Percentiles rank a stretch among this genome's conserved stretches.
Conservation (phyloP, 1,284 basidiomycete genomes). For the Abortiporus biennis region DNA sequence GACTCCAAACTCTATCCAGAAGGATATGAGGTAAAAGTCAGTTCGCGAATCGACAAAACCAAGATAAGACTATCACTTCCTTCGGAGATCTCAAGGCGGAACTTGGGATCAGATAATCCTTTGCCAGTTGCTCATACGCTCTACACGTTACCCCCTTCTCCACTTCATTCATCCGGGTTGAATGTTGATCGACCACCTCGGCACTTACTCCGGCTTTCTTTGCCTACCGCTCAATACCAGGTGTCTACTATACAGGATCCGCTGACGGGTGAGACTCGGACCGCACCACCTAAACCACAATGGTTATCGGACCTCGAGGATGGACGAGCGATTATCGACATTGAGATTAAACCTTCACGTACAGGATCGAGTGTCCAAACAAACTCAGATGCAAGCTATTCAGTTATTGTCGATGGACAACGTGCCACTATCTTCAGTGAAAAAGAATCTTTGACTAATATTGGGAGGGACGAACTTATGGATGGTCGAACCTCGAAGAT, state of each 20-base stretch:
- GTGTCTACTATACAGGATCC: slow-evolving; percentile 74
- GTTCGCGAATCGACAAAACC: slow-evolving; percentile 36
- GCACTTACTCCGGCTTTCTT: slow-evolving; percentile 67
- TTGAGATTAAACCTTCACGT: slow-evolving; percentile 45
- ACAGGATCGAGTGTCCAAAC: slow-evolving; percentile 14
- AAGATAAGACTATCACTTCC: slow-evolving; percentile 20
- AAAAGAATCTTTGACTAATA: slow-evolving; percentile 62
- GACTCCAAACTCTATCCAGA: slow-evolving; percentile 71
- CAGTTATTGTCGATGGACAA: slow-evolving; percentile 52
- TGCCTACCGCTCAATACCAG: slow-evolving; percentile 82
- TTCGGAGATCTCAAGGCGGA: slow-evolving; percentile 11
- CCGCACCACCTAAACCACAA: slow-evolving; percentile 59
- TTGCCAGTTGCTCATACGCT: slow-evolving; percentile 52
- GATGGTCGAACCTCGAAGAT: slow-evolving; percentile 60
- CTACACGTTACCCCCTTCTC: slow-evolving; percentile 71
- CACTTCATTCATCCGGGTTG: slow-evolving; percentile 70
- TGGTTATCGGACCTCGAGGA: slow-evolving; percentile 74
- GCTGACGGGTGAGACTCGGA: slow-evolving; percentile 64
- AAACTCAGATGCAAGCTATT: slow-evolving; percentile 8
- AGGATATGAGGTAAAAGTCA: slow-evolving; percentile 57
- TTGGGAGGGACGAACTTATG: slow-evolving; percentile 69
- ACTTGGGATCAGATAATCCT: slow-evolving; percentile 10
- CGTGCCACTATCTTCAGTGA: slow-evolving; percentile 59
- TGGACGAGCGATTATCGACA: slow-evolving; percentile 53
- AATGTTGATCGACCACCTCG: slow-evolving; percentile 54